These are phyloP conservation scores for Alternaria postmessia DNA, from an alignment of 2,329 filamentous ascomycete species.

Conservation along the genomic window DNA sequence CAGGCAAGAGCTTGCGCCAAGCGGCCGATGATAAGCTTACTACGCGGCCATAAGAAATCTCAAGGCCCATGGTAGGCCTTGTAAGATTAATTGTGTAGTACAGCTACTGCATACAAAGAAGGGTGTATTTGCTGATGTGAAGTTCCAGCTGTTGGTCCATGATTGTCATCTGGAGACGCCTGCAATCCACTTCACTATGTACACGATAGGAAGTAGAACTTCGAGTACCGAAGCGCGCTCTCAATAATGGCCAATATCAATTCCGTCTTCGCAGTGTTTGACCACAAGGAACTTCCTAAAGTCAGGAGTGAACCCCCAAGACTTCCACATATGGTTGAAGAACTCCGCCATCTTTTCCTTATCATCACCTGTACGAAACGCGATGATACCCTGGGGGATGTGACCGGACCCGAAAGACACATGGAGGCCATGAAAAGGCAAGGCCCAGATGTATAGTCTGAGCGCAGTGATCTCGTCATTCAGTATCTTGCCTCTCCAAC, in stretches of 20 bases:
- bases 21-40: too few relatives aligned
- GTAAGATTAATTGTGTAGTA: too few relatives aligned
- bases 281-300: not conserved
- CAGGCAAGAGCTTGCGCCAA: too few relatives aligned
- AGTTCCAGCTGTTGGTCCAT: too few relatives aligned
- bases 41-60: too few relatives aligned
- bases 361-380: not conserved
- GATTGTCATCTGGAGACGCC: too few relatives aligned
- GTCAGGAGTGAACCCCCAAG: not conserved
- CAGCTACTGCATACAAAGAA: too few relatives aligned
- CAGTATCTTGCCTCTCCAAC: not conserved
- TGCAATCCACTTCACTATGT: not conserved
- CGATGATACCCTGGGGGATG: not conserved
- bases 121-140: too few relatives aligned
- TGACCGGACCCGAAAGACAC: not conserved
- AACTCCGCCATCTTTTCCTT: not conserved
- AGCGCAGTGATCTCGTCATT: not conserved
- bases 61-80: too few relatives aligned
- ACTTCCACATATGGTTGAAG: not conserved
- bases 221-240: not conserved
- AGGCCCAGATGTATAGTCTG: not conserved
- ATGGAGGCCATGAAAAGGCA: not conserved
- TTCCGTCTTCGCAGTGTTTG: not conserved
- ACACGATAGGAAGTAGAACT: not conserved
- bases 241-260: not conserved